Conservation (phyloP, 2,329 filamentous ascomycete genomes). For the Colletotrichum musicola region DNA sequence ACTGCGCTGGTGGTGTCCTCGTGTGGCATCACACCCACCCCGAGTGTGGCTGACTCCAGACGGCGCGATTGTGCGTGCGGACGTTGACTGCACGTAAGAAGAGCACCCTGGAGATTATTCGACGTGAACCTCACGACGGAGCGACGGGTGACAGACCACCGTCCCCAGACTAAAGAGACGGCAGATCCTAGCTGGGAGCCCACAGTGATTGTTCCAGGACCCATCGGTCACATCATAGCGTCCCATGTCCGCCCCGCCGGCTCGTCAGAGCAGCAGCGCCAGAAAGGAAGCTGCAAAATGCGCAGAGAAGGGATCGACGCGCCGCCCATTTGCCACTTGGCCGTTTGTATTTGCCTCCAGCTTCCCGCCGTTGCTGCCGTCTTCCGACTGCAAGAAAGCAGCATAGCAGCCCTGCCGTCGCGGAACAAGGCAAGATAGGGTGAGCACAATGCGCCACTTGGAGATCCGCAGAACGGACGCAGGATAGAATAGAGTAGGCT, state of each 20-base stretch:
- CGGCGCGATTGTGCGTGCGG: background rate
- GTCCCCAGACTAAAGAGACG: background rate
- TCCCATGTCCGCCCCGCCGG: background rate
- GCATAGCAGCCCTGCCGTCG: too few relatives aligned
- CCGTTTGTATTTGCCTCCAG: slow-evolving; percentile 13
- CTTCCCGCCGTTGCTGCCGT: slow-evolving; percentile 15
- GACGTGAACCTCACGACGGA: background rate
- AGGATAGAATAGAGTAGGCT: background rate
- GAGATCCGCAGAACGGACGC: background rate
- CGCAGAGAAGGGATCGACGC: slow-evolving; percentile 20
- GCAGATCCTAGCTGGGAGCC: background rate
- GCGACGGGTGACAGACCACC: background rate
- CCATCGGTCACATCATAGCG: slow-evolving; percentile 26
- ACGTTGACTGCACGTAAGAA: too few relatives aligned
- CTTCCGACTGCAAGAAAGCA: slow-evolving; percentile 6
- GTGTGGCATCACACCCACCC: background rate
- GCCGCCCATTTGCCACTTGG: slow-evolving; percentile 28
- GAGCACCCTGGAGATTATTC: background rate
- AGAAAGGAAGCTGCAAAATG: background rate
- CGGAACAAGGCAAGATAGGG: background rate
- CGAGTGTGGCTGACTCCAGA: background rate
- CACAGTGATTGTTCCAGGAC: background rate
- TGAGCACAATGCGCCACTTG: background rate
- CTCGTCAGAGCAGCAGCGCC: background rate
- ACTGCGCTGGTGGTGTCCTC: background rate